phyloP scores from a whole-genome alignment of 495 filamentous ascomycete genomes.

The Podospora comata region DNA sequence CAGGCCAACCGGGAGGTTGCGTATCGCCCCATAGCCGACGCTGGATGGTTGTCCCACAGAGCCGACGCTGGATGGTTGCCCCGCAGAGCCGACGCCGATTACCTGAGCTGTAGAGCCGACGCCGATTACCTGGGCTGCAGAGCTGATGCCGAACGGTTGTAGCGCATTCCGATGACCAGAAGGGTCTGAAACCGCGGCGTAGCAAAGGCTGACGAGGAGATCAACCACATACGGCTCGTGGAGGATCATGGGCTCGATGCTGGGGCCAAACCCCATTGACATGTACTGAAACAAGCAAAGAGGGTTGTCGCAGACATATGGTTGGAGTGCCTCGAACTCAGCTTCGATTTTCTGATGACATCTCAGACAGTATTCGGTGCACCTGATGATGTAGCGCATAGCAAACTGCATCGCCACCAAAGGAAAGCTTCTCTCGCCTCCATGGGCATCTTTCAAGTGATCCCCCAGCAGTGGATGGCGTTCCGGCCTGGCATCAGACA shows the following conservation, averaged over 20 bases:
- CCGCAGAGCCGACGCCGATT: no score
- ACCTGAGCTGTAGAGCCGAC: no score
- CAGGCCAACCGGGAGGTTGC: constrained; percentile 26
- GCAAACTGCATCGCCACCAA: constrained; percentile 77
- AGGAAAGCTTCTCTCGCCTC: constrained; percentile 50
- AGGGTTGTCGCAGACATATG: constrained; percentile 78
- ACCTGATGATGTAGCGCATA: constrained; percentile 74
- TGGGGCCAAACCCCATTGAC: constrained; percentile 79
- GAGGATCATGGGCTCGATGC: constrained; percentile 79
- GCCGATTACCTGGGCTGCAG: no score
- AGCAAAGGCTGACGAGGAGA: constrained; percentile 79
- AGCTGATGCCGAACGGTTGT: no score
- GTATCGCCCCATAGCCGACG: constrained; percentile 17
- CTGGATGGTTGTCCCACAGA: no score
- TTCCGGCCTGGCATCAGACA: not conserved
- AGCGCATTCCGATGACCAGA: no score
- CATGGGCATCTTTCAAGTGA: constrained; percentile 43
- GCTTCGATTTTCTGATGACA: constrained; percentile 73
- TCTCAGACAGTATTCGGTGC: constrained; percentile 83
- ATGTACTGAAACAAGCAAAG: constrained; percentile 92
- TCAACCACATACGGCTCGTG: constrained; percentile 83
- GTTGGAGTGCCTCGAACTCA: constrained; percentile 81
- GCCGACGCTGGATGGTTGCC: no score
- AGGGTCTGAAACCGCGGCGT: constrained; percentile 42
- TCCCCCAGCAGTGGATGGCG: constrained; percentile 45